These are phyloP conservation scores for Begonia fuchsioides DNA, from an alignment of 306 rosid genomes.

Conservation along the genomic window DNA sequence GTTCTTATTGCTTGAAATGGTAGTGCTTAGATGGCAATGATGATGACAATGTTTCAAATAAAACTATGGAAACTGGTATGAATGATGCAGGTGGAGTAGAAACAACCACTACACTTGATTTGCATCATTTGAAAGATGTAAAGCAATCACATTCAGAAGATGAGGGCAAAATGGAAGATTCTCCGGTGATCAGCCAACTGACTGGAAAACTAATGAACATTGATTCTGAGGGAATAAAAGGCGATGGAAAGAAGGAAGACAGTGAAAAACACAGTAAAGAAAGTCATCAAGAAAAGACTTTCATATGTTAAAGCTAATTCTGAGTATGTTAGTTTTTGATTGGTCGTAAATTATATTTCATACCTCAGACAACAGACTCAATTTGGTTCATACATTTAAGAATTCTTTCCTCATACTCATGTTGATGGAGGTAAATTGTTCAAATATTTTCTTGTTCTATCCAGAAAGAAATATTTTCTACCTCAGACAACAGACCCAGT, in stretches of 20 bases:
- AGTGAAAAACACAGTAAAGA: constrained; percentile 46
- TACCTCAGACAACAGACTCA: not conserved
- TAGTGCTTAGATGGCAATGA: constrained; percentile 57
- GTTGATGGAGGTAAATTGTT: too few species aligned
- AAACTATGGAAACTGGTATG: constrained; percentile 28
- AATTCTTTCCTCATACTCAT: too few species aligned
- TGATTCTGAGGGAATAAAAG: constrained; percentile 32
- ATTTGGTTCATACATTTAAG: too few species aligned
- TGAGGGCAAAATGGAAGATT: constrained; percentile 59
- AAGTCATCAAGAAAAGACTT: constrained; percentile 57
- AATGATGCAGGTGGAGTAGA: constrained; percentile 32
- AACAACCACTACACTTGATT: constrained; percentile 28
- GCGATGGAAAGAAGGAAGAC: constrained; percentile 30
- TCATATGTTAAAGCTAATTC: constrained; percentile 66
- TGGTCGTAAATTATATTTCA: constrained; percentile 2
- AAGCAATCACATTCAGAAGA: constrained; percentile 33
- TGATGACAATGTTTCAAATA: constrained; percentile 38
- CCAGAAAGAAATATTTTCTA: too few species aligned
- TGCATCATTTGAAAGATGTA: constrained; percentile 25
- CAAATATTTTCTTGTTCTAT: not conserved
- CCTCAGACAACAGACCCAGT: not conserved
- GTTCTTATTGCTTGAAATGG: constrained; percentile 9
- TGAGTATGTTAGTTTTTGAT: constrained; percentile 46
- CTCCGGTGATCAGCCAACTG: constrained; percentile 60
- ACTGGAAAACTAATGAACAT: constrained; percentile 29